These are phyloP conservation scores for Spongispora temasekensis DNA, from an alignment of 1,284 basidiomycete species.

Conservation along the genomic window DNA sequence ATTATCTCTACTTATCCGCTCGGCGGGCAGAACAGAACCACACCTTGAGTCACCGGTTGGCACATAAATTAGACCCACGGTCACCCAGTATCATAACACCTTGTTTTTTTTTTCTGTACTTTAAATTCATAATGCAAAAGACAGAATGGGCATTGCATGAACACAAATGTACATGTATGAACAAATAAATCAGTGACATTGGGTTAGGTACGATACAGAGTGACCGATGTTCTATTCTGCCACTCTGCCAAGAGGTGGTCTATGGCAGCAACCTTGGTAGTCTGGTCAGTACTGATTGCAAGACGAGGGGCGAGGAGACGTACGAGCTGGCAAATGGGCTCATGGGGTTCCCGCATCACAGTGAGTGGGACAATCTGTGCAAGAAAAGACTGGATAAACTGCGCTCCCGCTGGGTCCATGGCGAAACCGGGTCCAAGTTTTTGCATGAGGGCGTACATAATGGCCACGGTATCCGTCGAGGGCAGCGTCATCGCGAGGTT, in stretches of 20 bases:
- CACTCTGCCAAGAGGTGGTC: conserved; percentile 15
- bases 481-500: conserved; percentile 16
- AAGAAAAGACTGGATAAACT: conserved; percentile 20
- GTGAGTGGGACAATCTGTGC: conserved; percentile 7
- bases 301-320: not conserved
- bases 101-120: conserved; percentile 8
- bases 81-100: conserved; percentile 32
- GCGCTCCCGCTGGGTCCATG: conserved; percentile 7
- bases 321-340: conserved; percentile 20
- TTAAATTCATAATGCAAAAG: conserved; percentile 18
- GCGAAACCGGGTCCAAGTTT: conserved; percentile 20
- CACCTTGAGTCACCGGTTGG: conserved; percentile 8
- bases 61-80: conserved; percentile 23
- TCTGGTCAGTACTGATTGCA: conserved; percentile 2
- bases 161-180: not conserved
- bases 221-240: conserved; percentile 4
- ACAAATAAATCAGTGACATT: conserved; percentile 1
- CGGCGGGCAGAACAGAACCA: conserved; percentile 9
- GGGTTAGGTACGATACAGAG: conserved; percentile 7
- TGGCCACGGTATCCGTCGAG: conserved; percentile 19
- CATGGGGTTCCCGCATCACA: not conserved
- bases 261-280: conserved; percentile 15
- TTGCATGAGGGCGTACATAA: conserved; percentile 19
- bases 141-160: conserved; percentile 5
- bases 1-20: conserved; percentile 18